Evolutionary conservation across 2,329 filamentous ascomycete genomes (phyloP), one percentile per base, ranked within the genome.

Genomic region (Sarocladium brachiariae): DNA sequence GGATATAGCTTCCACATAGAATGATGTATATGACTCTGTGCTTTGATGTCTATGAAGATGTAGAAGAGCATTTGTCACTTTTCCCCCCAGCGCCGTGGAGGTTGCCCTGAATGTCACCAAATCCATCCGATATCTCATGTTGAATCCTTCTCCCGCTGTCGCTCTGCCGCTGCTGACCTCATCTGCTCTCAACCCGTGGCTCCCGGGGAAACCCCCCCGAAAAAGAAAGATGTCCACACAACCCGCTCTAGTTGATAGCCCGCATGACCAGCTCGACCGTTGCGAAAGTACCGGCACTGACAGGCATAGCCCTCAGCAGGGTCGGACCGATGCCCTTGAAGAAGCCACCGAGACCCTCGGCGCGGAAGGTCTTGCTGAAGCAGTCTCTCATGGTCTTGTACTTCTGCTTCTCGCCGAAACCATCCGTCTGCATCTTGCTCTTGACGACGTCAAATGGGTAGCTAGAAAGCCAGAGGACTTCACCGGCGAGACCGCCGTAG

Each of bases 371-470:
- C 75, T 95, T 83, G 53, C 75, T 78, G 69, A 97, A 95, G 72
- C 89, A 95, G 70, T 95, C 87, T 49, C 85, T 80, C 92, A 96
- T 96, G 51, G 75, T 84, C 65, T 73, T 80, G 71, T 87, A 99
- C 64, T 77, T 78, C 73, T 84, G 83, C 55, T 78, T 71, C 46
- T 66, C 54, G 4, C 88, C 89, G 64, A 96, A 93, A 0, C 88
- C 91, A 70, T 99, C 93, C 52, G 86, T 96, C 79, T 99, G 93
- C 92, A 97, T 96, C 81, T 96, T 97, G 71, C 89, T 96, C 86
- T 99, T 99, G 70, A 99, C 72, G 24, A 99, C 92, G 70, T 99
- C 93, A 57, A 99, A 86, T 19, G 93, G 93, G 71, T 99, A 99
- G 64, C 89, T 95, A 31, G 79, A 78, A 51, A 99, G 74, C 93